A percentile compares a stretch with the other conserved stretches of the same genome.
Conservation (phyloP, 176 grass and related monocot genomes). For the Musa acuminata region DNA sequence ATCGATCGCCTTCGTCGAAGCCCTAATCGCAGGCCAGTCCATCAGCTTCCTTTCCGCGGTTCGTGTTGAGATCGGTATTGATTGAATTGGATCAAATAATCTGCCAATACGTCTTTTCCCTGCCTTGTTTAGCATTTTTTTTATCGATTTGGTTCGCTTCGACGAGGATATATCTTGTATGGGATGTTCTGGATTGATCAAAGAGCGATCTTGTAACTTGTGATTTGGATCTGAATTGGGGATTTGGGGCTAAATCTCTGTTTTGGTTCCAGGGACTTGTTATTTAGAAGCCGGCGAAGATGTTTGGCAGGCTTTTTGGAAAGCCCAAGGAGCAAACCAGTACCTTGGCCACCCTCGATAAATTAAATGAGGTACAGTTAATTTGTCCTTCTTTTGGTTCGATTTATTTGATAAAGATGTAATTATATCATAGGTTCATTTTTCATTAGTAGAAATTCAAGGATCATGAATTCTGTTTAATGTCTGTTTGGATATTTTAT, state of each 20-base stretch:
- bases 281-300: background rate
- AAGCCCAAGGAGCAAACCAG: constrained; percentile 92
- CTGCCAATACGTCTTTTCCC: background rate
- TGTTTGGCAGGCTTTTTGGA: constrained; percentile 92
- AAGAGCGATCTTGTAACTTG: background rate
- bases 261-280: background rate
- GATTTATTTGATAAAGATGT: background rate
- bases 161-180: background rate
- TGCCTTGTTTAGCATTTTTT: background rate
- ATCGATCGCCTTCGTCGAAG: background rate
- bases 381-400: background rate
- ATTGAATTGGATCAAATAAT: background rate
- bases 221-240: background rate
- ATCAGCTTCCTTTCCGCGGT: background rate
- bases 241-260: background rate
- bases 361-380: constrained; percentile 70
- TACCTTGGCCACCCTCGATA: constrained; percentile 79
- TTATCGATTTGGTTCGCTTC: background rate
- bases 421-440: too few species aligned
- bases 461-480: background rate
- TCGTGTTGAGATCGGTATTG: background rate
- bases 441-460: too few species aligned
- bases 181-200: background rate
- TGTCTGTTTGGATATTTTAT: background rate
- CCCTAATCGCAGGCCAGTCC: background rate